Evolutionary conservation across 2,329 filamentous ascomycete species (phyloP), one percentile per base, ranked within the genome.

Genomic region (Neobulgaria alba): DNA sequence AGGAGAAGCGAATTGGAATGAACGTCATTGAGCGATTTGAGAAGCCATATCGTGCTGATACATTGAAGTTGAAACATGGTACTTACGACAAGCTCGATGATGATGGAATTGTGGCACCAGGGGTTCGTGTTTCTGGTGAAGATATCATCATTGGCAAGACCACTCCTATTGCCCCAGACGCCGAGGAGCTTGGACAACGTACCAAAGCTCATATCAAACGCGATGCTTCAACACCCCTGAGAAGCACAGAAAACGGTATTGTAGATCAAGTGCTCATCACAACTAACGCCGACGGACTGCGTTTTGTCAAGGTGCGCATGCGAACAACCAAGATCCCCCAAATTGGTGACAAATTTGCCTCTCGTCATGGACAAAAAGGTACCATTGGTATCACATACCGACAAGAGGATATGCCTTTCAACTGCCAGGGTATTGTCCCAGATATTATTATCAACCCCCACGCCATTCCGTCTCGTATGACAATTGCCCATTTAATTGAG

Each of bases 141-240:
- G 92, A 98, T 63, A 95, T 98, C 59, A 96, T 98, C 62, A 98
- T 98, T 50, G 92, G 93, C 49, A 98, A 98, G 71, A 96, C 92
- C 3, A 89, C 90, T 9, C 93, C 93, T 2, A 87, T 98, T 61
- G 84, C 88, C 35, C 82, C 87, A 2, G 92, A 98, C 56, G 84
- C 85, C 12, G 87, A 95, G 61, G 92, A 98, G 62, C 73, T 96
- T 48, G 92, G 92, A 5, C 89, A 95, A 59, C 78, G 92, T 48
- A 94, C 87, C 17, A 88, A 86, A 54, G 71, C 84, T 42, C 92
- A 98, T 63, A 82, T 86, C 55, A 94, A 95, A 68, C 81, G 92
- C 39, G 93, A 98, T 63, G 90, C 93, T 3, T 96, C 90, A 12
- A 98, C 92, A 2, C 90, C 92, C 14, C 72, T 98, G 20, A 78